Evolutionary conservation across 345 rosid species (phyloP).

Genomic region (Brassica nigra): DNA sequence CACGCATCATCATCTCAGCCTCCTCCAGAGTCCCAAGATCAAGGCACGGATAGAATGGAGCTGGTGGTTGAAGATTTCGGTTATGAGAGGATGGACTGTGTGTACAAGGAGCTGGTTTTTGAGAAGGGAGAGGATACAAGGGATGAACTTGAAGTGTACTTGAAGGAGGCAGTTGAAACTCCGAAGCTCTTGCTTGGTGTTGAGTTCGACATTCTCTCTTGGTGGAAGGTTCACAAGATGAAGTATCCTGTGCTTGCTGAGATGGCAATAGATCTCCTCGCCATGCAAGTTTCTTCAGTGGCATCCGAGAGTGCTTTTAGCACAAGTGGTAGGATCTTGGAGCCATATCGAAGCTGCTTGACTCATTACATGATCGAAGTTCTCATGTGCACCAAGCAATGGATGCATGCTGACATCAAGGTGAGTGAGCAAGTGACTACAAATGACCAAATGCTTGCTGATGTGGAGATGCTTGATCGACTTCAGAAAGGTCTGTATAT

Average conservation of each 20-base stretch:
- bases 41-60: neutral
- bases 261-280: neutral
- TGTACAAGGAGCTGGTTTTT: neutral
- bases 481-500: neutral
- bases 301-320: neutral
- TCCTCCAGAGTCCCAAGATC: neutral
- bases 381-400: neutral
- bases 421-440: neutral
- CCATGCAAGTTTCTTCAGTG: neutral
- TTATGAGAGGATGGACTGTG: neutral
- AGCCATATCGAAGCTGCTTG: neutral
- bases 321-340: neutral
- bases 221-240: neutral
- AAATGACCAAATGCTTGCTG: neutral
- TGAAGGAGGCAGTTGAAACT: neutral
- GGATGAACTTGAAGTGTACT: neutral
- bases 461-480: neutral
- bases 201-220: neutral
- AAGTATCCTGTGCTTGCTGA: neutral
- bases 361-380: neutral
- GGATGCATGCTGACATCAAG: neutral
- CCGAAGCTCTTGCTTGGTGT: neutral
- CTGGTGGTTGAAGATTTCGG: neutral
- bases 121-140: neutral
- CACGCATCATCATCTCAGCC: neutral